Base-by-base conservation (phyloP, 2,329 filamentous ascomycete species). In the Myriosclerotinia duriaeana region DNA sequence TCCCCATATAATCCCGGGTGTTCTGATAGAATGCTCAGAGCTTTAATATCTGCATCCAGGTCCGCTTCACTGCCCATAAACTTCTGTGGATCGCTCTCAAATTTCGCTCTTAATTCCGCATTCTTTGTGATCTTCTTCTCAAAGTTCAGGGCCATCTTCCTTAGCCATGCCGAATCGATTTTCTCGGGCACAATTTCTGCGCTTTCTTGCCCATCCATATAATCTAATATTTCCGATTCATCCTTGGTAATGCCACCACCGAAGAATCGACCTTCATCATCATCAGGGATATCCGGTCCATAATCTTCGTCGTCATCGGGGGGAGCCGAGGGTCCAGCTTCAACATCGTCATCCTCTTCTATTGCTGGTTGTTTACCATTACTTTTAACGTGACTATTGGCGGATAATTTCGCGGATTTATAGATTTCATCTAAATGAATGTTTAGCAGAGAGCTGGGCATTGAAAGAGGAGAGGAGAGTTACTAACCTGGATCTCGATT, bases 191-290 rank as follows among this genome's bases (percentile, higher is more conserved):
- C 75, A 12, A 76, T 68, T 53, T 77, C 73, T 42, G 76, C 76
- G 11, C 74, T 76, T 61, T 89, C 87, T 71, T 86, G 83, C 66
- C 85, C 82, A 69, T 97, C 92, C 69, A 99, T 87, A 75, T 90
- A 98, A 78, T 98, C 91, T 74, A 99, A 84, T 26, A 95, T 91
- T 72, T 93, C 86, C 2, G 88, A 89, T 71, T 96, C 92, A 71
- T 92, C 85, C 67, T 88, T 84, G 36, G 89, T 92, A 73, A 99
- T 89, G 44, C 95, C 95, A 64, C 93, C 91, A 53, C 94, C 95
- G 73, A 97, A 99, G 81, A 99, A 99, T 14, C 95, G 89, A 0
- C 94, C 95, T 70, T 96, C 95, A 64, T 97, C 92, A 73, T 97
- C 93, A 71, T 94, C 91, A 11, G 77, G 81, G 38, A 74, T 78